Evolutionary conservation across 805 yeast species (phyloP).

Genomic region (Candida ipomoeae): DNA sequence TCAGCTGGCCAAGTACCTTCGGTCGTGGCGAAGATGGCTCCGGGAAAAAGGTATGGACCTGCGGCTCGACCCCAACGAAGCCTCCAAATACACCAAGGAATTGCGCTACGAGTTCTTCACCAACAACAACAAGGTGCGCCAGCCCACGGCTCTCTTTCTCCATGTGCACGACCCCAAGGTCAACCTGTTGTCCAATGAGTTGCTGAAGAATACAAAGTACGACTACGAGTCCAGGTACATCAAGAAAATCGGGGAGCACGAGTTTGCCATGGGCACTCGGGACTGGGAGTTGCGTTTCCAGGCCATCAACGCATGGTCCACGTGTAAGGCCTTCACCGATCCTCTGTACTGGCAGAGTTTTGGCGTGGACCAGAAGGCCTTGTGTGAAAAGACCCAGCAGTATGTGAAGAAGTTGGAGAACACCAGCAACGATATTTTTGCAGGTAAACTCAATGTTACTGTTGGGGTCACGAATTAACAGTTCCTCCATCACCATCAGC

Average conservation of each 20-base stretch:
- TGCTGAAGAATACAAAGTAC: conserved; percentile 12
- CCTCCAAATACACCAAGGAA: conserved; percentile 22
- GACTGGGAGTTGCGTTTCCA: conserved; percentile 38
- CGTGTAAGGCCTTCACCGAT: conserved; percentile 26
- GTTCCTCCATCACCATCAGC: too few species aligned
- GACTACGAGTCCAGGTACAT: conserved; percentile 23
- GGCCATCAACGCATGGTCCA: conserved; percentile 28
- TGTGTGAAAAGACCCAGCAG: conserved; percentile 8
- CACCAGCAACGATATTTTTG: conserved; percentile 8
- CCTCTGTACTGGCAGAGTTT: conserved; percentile 21
- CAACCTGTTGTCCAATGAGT: conserved; percentile 24
- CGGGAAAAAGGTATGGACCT: conserved; percentile 21
- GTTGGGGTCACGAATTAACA: background rate
- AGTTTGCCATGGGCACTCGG: conserved; percentile 12
- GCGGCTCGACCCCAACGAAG: conserved; percentile 30
- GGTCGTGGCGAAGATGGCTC: conserved; percentile 28
- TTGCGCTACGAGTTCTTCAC: conserved; percentile 20
- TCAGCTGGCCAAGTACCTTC: conserved; percentile 16
- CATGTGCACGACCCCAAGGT: conserved; percentile 34
- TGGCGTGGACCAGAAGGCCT: conserved; percentile 11
- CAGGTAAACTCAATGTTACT: conserved; percentile 3
- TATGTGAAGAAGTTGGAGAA: conserved; percentile 13
- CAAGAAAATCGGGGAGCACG: conserved; percentile 18
- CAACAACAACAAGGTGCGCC: conserved; percentile 3
- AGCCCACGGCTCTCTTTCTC: conserved; percentile 27